phyloP scores from a whole-genome alignment of 495 filamentous ascomycete species.

The Aspergillus steynii region DNA sequence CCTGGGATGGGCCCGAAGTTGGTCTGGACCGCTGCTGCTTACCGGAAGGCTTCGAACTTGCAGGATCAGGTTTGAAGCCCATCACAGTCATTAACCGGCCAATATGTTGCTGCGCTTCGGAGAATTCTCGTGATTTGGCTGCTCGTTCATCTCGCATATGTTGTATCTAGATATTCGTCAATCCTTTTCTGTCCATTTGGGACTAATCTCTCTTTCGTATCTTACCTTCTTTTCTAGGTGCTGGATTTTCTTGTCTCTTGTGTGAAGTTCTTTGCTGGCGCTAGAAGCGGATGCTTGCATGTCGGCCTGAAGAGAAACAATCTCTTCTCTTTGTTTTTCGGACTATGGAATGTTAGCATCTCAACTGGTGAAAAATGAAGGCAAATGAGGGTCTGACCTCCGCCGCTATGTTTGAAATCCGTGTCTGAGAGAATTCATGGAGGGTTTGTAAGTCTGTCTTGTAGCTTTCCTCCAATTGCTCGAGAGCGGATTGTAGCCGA shows the following conservation, averaged over 20 bases:
- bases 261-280: slow-evolving; percentile 34
- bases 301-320: slow-evolving; percentile 21
- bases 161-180: slow-evolving; percentile 31
- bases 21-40: slow-evolving; percentile 26
- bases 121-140: slow-evolving; percentile 49
- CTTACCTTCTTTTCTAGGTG: slow-evolving; percentile 46
- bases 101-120: slow-evolving; percentile 51
- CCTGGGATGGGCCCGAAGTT: slow-evolving; percentile 12
- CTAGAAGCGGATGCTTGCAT: slow-evolving; percentile 29
- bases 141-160: slow-evolving; percentile 41
- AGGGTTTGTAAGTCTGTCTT: slow-evolving; percentile 21
- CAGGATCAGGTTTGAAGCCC: slow-evolving; percentile 36
- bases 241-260: slow-evolving; percentile 36
- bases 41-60: slow-evolving; percentile 20
- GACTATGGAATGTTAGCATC: neutral
- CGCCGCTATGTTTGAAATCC: slow-evolving; percentile 17
- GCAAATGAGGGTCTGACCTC: slow-evolving; percentile 23
- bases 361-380: neutral
- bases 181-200: neutral
- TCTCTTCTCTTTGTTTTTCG: slow-evolving; percentile 31
- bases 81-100: slow-evolving; percentile 49
- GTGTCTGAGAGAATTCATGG: slow-evolving; percentile 17
- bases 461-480: slow-evolving; percentile 24
- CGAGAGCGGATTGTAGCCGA: slow-evolving; percentile 21
- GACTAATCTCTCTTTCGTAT: neutral